Conservation (phyloP, 2,329 filamentous ascomycete species). For the Ramichloridium luteum region DNA sequence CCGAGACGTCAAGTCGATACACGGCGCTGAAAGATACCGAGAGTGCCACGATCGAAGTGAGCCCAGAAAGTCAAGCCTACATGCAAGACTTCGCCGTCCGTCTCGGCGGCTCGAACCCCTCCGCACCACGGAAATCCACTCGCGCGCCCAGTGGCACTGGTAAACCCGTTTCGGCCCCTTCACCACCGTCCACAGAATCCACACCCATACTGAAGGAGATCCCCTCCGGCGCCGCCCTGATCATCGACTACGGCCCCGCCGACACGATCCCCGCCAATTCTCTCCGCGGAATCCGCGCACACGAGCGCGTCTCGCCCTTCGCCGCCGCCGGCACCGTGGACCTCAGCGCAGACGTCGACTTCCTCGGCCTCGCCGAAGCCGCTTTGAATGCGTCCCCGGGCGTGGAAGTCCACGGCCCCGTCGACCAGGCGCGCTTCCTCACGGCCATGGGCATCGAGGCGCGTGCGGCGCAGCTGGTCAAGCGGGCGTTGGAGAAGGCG, state of each 20-base stretch:
- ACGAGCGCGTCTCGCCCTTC: constrained; percentile 69
- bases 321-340: constrained; percentile 70
- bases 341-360: constrained; percentile 87
- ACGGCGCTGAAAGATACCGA: constrained; percentile 54
- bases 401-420: constrained; percentile 85
- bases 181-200: constrained; percentile 2
- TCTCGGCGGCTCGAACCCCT: constrained; percentile 54
- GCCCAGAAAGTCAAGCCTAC: constrained; percentile 73
- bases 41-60: constrained; percentile 73
- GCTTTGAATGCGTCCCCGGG: constrained; percentile 62
- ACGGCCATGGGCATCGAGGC: constrained; percentile 70
- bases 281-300: constrained; percentile 72
- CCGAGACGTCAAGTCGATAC: constrained; percentile 70
- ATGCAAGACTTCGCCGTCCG: constrained; percentile 68
- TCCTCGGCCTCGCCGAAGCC: constrained; percentile 70
- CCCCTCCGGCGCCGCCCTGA: constrained; percentile 77
- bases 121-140: constrained; percentile 12
- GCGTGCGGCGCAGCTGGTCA: constrained; percentile 56
- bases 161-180: too few species aligned
- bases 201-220: constrained; percentile 39
- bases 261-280: constrained; percentile 75
- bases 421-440: constrained; percentile 73
- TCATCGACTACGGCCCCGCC: constrained; percentile 84
- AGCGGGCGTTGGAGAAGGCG: constrained; percentile 27
- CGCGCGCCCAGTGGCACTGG: constrained; percentile 18